Base-by-base conservation (phyloP, 1,284 basidiomycete species). In the Rhodotorula sp. region DNA sequence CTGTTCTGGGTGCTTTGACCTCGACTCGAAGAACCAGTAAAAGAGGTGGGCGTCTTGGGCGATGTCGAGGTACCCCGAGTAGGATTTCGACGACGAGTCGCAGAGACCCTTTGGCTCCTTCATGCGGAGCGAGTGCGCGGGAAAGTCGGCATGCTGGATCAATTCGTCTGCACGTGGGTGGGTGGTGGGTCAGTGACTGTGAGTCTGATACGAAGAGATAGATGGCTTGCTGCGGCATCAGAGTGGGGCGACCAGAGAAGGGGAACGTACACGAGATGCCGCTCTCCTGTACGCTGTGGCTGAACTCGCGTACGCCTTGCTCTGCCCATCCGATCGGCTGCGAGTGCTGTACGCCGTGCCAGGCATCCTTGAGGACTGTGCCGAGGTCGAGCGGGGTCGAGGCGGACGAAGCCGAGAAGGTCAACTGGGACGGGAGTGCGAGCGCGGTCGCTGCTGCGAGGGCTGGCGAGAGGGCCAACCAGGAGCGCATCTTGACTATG, bases 31-130 rank as follows among this genome's bases (percentile, higher is more conserved):
- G 84, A 92, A 91, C 88, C 89, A 77, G 82, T 91, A 93, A 86
- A 92, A 93, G 30, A 94, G 84, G 77, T 93, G 91, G 77, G 91
- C 91, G 75, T 89, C 87, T 44, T 91, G 87, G 0, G 88, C 87
- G 71, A 95, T 87, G 79, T 96, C 93, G 54, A 97, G 85, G 81
- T 95, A 96, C 17, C 92, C 92, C 60, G 91, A 91, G 78, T 91
- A 88, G 79, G 93, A 91, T 80, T 93, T 87, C 60, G 94, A 91
- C 57, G 85, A 83, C 0, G 89, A 82, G 77, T 95, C 93, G 76
- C 93, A 96, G 33, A 95, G 81, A 45, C 85, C 55, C 30, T 66
- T 22, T 20, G 64, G 67, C 69, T 71, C 62, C 51, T 62, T 60
- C 24, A 93, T 81, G 74, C 91, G 84, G 22, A 95, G 83, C 68